Conservation (phyloP, 163 green algal species). For the Volvox carteri region DNA sequence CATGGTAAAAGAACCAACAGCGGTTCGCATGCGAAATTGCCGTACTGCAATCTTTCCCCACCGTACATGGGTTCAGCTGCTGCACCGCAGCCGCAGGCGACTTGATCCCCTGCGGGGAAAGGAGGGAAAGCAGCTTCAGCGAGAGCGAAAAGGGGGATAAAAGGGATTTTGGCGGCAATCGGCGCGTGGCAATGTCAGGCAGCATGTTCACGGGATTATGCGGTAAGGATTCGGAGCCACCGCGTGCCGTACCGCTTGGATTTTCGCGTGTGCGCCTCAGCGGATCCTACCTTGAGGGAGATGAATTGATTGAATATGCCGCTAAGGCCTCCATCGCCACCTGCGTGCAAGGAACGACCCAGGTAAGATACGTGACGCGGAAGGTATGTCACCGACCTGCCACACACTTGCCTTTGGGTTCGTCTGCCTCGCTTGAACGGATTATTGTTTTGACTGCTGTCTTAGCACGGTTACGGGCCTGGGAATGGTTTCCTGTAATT, state of each 20-base stretch:
- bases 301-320: constrained; percentile 23
- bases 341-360: neutral
- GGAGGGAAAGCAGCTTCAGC: neutral
- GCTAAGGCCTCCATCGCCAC: neutral
- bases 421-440: neutral
- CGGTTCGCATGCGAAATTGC: no score
- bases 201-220: no score
- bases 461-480: neutral
- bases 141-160: no score
- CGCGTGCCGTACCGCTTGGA: neutral
- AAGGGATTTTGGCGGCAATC: no score
- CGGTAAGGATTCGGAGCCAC: no score
- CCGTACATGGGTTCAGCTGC: constrained; percentile 16
- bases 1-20: no score
- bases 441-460: neutral
- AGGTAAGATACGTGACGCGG: neutral
- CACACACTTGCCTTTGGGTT: neutral
- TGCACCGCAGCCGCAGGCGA: neutral
- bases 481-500: neutral
- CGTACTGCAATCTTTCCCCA: neutral
- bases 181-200: no score
- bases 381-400: no score
- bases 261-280: neutral
- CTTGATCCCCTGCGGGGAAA: constrained; percentile 22
- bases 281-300: constrained; percentile 1